phyloP scores from a whole-genome alignment of 805 yeast species.

The Candida coleopterorum region DNA sequence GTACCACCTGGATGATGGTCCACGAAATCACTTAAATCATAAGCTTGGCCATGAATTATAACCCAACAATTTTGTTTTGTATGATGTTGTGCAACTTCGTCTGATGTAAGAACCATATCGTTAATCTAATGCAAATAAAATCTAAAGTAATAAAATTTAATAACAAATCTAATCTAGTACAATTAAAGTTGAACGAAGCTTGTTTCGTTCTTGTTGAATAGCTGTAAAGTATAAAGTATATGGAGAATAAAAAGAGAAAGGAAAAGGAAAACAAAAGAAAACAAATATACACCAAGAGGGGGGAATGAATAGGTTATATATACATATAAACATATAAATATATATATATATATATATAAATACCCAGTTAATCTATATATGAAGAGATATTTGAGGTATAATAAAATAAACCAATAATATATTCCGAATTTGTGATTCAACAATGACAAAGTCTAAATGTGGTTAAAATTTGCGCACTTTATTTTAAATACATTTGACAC shows the following conservation, averaged over 20 bases:
- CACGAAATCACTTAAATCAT: constrained; percentile 65
- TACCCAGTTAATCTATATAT: neutral
- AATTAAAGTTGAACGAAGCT: too few relatives aligned
- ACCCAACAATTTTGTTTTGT: constrained; percentile 74
- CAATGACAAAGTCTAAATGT: neutral
- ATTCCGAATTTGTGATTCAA: neutral
- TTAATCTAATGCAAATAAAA: neutral
- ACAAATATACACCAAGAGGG: too few relatives aligned
- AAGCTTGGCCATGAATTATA: constrained; percentile 71
- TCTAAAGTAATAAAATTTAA: neutral
- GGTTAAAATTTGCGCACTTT: constrained; percentile 3
- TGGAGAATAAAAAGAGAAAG: too few relatives aligned
- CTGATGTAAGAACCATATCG: constrained; percentile 14
- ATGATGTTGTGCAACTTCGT: constrained; percentile 45
- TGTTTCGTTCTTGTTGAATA: too few relatives aligned
- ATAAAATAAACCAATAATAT: neutral
- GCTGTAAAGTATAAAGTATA: too few relatives aligned
- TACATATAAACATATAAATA: neutral
- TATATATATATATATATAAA: neutral
- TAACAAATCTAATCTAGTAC: too few relatives aligned
- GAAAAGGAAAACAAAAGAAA: too few relatives aligned
- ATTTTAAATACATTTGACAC: neutral
- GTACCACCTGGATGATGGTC: constrained; percentile 62
- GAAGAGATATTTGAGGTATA: neutral
- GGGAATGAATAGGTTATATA: too few relatives aligned